These are phyloP conservation scores for Aspergillus fijiensis DNA, from an alignment of 2,329 filamentous ascomycete genomes.

Conservation along the genomic window DNA sequence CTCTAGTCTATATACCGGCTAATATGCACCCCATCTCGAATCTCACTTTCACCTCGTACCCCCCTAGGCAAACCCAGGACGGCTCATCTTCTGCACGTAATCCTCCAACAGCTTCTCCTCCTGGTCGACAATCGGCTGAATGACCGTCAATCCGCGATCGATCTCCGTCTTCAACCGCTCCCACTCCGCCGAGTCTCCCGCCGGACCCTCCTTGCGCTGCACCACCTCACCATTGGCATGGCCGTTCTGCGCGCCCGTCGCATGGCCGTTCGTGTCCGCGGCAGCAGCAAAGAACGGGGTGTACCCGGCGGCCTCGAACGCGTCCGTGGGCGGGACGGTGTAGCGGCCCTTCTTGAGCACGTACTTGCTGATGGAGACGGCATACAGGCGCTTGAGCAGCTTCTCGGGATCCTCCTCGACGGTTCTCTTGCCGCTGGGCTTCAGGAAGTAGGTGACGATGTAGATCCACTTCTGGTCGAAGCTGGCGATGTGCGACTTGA, in stretches of 20 bases:
- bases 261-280: constrained; percentile 4
- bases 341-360: constrained; percentile 75
- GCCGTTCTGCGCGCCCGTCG: constrained; percentile 23
- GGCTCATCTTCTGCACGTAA: constrained; percentile 18
- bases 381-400: constrained; percentile 62
- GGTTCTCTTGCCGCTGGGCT: constrained; percentile 34
- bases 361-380: constrained; percentile 71
- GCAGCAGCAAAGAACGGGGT: constrained; percentile 55
- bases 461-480: constrained; percentile 82
- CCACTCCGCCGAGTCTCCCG: constrained; percentile 52
- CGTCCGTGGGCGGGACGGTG: constrained; percentile 75
- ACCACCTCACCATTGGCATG: constrained; percentile 7
- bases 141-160: constrained; percentile 52
- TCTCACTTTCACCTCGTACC: background rate
- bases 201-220: constrained; percentile 9
- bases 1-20: background rate
- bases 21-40: background rate
- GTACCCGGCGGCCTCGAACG: constrained; percentile 68
- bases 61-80: constrained; percentile 15
- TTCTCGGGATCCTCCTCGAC: constrained; percentile 23
- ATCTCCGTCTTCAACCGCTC: constrained; percentile 56
- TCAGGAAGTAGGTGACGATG: constrained; percentile 70
- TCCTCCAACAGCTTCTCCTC: constrained; percentile 20
- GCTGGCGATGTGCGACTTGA: constrained; percentile 65
- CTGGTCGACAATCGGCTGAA: constrained; percentile 33